A percentile compares a stretch with the other conserved stretches of the same genome.
These are phyloP conservation scores for Pseudonitzschia delicatissima DNA, from an alignment of 108 stramenopile genomes.

Conservation along the genomic window DNA sequence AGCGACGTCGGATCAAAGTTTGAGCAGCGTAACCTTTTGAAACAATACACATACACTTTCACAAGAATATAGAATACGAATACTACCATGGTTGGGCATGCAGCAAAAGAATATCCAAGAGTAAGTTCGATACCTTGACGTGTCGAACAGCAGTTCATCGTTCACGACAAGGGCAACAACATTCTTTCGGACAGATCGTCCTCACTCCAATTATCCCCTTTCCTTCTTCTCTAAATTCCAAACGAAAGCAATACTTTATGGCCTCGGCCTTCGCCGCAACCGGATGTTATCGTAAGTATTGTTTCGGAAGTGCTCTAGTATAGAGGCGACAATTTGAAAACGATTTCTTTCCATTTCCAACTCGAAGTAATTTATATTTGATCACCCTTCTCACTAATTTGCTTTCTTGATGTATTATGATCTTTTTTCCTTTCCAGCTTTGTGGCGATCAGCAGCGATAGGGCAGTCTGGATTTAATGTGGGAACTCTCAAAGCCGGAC, in stretches of 20 bases:
- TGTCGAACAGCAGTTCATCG: not conserved
- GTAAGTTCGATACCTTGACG: not conserved
- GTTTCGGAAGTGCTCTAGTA: no score
- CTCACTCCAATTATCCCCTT: not conserved
- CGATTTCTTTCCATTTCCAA: not conserved
- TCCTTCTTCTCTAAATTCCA: not conserved
- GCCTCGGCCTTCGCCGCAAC: conserved; percentile 79
- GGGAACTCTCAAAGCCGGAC: conserved; percentile 29
- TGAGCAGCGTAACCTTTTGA: not conserved
- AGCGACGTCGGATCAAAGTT: not conserved
- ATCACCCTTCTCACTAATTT: not conserved
- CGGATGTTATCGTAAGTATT: conserved; percentile 54
- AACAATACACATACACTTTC: no score
- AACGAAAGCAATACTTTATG: conserved; percentile 51
- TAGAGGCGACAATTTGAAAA: no score
- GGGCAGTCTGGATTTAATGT: conserved; percentile 83
- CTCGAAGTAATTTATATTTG: no score
- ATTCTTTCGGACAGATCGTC: not conserved
- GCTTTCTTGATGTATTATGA: not conserved
- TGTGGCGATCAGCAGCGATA: conserved; percentile 79
- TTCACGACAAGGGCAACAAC: not conserved
- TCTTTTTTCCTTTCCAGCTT: conserved; percentile 21
- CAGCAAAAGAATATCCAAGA: conserved; percentile 69
- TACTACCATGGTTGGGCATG: conserved; percentile 36
- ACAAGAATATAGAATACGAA: no score